A percentile compares a stretch with the other conserved stretches of the same genome.
These are phyloP conservation scores for Boletus rex-veris DNA, from an alignment of 768 basidiomycete species.

Conservation along the genomic window DNA sequence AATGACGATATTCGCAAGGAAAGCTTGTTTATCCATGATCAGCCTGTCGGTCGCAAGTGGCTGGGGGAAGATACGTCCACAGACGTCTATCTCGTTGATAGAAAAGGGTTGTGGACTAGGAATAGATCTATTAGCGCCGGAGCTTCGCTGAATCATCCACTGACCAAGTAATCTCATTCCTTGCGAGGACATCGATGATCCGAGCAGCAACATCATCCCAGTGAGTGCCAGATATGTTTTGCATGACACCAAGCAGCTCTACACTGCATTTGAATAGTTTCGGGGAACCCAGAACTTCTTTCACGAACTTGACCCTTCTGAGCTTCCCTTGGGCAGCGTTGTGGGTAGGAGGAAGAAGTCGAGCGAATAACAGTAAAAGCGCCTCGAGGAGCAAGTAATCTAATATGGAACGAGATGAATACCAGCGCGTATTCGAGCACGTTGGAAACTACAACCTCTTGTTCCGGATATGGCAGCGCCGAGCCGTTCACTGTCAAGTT, in stretches of 20 bases:
- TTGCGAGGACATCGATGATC: slow-evolving; percentile 48
- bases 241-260: slow-evolving; percentile 40
- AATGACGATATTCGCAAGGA: slow-evolving; percentile 48
- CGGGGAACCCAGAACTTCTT: slow-evolving; percentile 46
- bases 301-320: slow-evolving; percentile 46
- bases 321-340: slow-evolving; percentile 31
- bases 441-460: slow-evolving; percentile 37
- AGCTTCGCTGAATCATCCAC: slow-evolving; percentile 19
- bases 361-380: slow-evolving; percentile 53
- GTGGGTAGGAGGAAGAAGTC: slow-evolving; percentile 47
- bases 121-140: slow-evolving; percentile 4
- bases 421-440: not conserved
- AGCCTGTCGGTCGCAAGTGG: slow-evolving; percentile 42
- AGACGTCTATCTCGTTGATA: slow-evolving; percentile 38
- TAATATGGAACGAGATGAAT: slow-evolving; percentile 19
- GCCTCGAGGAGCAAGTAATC: slow-evolving; percentile 58
- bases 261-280: slow-evolving; percentile 35
- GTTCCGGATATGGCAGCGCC: slow-evolving; percentile 48
- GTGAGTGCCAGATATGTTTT: slow-evolving; percentile 39
- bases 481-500: slow-evolving; percentile 38
- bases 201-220: slow-evolving; percentile 53
- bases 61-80: slow-evolving; percentile 33
- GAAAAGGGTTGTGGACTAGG: slow-evolving; percentile 60
- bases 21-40: slow-evolving; percentile 47
- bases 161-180: slow-evolving; percentile 46